Percentiles rank a stretch among this genome's conserved stretches.
Evolutionary conservation across 345 rosid species (phyloP).

Genomic region (Raphanus raphanistrum): DNA sequence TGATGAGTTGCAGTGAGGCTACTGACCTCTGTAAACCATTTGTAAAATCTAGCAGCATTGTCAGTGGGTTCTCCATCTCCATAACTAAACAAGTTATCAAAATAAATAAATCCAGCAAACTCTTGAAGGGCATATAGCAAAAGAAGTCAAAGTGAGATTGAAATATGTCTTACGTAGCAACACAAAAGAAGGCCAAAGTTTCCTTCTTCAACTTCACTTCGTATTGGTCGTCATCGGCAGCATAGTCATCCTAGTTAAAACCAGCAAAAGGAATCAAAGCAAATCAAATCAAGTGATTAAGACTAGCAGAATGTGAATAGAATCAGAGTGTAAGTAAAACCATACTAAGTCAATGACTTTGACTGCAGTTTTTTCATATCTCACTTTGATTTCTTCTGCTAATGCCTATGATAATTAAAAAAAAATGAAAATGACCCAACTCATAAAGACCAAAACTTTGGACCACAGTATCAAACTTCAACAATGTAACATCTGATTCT

Average conservation of each 20-base stretch:
- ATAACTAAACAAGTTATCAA: slow-evolving; percentile 51
- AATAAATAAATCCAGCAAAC: slow-evolving; percentile 12
- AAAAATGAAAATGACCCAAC: neutral
- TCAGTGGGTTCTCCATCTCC: slow-evolving; percentile 99
- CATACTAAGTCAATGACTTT: slow-evolving; percentile 73
- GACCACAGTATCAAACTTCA: neutral
- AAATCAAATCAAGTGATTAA: neutral
- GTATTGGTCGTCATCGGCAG: slow-evolving; percentile 70
- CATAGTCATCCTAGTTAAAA: slow-evolving; percentile 52
- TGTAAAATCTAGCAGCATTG: slow-evolving; percentile 89
- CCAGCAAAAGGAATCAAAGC: neutral
- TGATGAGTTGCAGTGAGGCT: neutral
- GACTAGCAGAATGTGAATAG: neutral
- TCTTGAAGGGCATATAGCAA: neutral
- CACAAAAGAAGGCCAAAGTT: slow-evolving; percentile 55
- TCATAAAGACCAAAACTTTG: neutral
- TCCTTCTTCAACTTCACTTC: slow-evolving; percentile 70
- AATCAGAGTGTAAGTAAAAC: neutral
- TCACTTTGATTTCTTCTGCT: slow-evolving; percentile 67
- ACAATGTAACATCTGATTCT: no score
- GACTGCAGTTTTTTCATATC: slow-evolving; percentile 69
- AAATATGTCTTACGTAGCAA: slow-evolving; percentile 63
- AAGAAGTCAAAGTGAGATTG: neutral
- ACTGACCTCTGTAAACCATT: slow-evolving; percentile 91
- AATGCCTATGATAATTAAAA: slow-evolving; percentile 49